phyloP scores from a whole-genome alignment of 345 rosid species.

The Erysimum cheiranthoides region DNA sequence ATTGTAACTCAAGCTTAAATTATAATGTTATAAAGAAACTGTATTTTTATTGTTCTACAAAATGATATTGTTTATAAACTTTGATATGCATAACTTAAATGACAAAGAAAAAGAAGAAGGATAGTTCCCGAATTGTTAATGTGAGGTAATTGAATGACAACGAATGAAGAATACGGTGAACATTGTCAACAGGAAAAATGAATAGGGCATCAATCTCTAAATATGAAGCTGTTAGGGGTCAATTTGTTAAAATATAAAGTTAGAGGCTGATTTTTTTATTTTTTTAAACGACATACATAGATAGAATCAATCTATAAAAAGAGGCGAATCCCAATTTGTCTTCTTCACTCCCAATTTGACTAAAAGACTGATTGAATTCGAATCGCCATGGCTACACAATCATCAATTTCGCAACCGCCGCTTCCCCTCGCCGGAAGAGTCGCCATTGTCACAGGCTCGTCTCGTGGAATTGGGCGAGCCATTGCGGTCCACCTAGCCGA shows the following conservation, averaged over 20 bases:
- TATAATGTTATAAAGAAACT: too few relatives aligned
- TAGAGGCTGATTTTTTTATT: neutral
- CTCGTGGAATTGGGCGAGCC: slow-evolving; percentile 72
- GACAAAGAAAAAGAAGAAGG: neutral
- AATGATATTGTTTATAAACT: too few relatives aligned
- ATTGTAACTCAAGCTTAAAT: neutral
- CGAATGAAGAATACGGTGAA: too few relatives aligned
- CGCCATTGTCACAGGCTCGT: slow-evolving; percentile 73
- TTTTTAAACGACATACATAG: neutral
- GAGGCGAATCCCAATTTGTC: neutral
- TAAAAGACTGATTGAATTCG: neutral
- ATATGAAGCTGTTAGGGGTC: neutral
- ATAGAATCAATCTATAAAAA: neutral
- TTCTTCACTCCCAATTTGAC: neutral
- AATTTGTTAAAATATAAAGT: slow-evolving; percentile 13
- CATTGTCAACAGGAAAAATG: neutral
- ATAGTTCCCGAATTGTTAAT: too few relatives aligned
- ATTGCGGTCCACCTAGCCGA: slow-evolving; percentile 64
- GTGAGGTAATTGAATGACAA: too few relatives aligned
- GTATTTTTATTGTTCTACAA: too few relatives aligned
- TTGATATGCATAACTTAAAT: too few relatives aligned
- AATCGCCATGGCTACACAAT: slow-evolving; percentile 10
- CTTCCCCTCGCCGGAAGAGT: slow-evolving; percentile 59
- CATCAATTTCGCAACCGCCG: slow-evolving; percentile 24
- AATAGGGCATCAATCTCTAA: neutral